Evolutionary conservation across 257 asterid genomes (phyloP), one percentile per base, ranked within the genome.

Genomic region (Oldenlandia corymbosa): DNA sequence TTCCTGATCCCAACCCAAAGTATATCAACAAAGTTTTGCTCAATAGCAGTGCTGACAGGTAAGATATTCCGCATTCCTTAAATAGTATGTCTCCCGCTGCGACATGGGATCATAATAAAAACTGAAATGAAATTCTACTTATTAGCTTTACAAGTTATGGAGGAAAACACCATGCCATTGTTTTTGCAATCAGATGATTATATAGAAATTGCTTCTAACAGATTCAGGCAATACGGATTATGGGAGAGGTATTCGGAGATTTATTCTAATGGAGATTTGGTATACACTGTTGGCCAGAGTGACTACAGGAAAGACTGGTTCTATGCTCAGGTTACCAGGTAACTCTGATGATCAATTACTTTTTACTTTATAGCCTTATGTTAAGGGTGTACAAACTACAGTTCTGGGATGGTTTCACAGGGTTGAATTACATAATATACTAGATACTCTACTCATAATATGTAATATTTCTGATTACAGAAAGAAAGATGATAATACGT

Each of bases 241-340:
- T 89, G 95, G 95, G 90, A 83, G 57, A 79, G 91, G 61, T 86
- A 86, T 56, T 58, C 80, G 17, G 95, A 89, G 60, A 64, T 81
- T 59, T 86, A 89, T 66, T 85, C 87, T 7, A 26, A 67, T 21
- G 80, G 57, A n/a, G 96, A 89, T 56, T 79, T 89, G 43, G 80
- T 86, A 17, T 89, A 75, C 34, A 80, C 78, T 13, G 47, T 84
- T 68, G 96, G 95, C 11, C 73, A 81, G 62, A 84, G 91, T 67
- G 87, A 86, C 32, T 89, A 76, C 46, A 47, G 63, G 5, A 86
- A 82, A 42, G 88, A 86, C 62, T 89, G 96, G 96, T 81, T 86
- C 71, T 89, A 73, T 52, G 93, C 91, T 58, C 96, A 89, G 39
- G 93, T 89, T 69, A 72, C 80, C 55, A 89, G 95, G 96, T 85